A percentile compares a stretch with the other conserved stretches of the same genome.
Conservation (phyloP, 208 protist genomes). For the Wallacemonas rigidus region DNA sequence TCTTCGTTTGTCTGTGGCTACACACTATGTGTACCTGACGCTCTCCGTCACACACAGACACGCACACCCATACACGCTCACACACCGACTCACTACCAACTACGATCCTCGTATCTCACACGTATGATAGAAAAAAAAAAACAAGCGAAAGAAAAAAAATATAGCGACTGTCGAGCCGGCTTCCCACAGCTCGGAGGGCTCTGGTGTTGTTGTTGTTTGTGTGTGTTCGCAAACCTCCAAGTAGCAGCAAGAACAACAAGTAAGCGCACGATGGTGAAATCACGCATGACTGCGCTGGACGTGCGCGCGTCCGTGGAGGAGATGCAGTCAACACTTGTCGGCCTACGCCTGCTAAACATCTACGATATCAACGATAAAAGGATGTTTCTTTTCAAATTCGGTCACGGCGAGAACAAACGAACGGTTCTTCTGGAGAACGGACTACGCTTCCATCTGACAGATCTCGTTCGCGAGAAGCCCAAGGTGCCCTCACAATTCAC, state of each 20-base stretch:
- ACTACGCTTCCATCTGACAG: conserved; percentile 92
- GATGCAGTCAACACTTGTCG: conserved; percentile 78
- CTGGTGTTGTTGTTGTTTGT: no score
- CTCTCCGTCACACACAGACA: no score
- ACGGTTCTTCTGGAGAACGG: conserved; percentile 94
- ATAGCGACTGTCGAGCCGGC: no score
- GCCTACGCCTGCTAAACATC: conserved; percentile 93
- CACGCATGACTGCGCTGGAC: conserved; percentile 93
- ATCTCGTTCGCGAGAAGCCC: conserved; percentile 90
- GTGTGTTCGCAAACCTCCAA: no score
- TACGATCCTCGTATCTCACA: no score
- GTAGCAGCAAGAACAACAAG: conserved; percentile 5
- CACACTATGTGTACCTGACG: no score
- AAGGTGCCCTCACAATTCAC: conserved; percentile 92
- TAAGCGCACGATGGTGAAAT: conserved; percentile 76
- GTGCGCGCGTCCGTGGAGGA: conserved; percentile 89
- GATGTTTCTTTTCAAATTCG: conserved; percentile 95
- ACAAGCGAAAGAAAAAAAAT: no score
- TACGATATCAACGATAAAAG: conserved; percentile 91
- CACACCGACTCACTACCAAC: no score
- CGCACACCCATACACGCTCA: no score
- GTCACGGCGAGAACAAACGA: conserved; percentile 87
- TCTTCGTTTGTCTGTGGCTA: no score
- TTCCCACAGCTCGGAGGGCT: no score
- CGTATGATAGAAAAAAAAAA: no score